A percentile compares a stretch with the other conserved stretches of the same genome.
Conservation (phyloP, 805 yeast species). For the Zygotorulaspora sp. region DNA sequence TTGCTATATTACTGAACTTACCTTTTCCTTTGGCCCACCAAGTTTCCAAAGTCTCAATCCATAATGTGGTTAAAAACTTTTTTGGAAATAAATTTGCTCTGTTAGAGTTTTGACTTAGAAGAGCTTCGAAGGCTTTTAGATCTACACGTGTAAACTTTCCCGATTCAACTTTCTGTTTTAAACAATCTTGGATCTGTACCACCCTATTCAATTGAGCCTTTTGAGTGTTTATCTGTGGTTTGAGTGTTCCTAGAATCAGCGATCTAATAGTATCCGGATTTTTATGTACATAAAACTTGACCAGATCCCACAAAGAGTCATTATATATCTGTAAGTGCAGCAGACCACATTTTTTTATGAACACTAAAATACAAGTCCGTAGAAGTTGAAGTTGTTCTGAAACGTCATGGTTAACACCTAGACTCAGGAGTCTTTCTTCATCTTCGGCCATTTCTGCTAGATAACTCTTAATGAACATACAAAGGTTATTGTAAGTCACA, state of each 20-base stretch:
- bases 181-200: constrained; percentile 47
- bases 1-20: constrained; percentile 42
- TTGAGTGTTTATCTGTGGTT: constrained; percentile 29
- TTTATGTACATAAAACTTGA: constrained; percentile 46
- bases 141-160: constrained; percentile 46
- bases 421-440: constrained; percentile 53
- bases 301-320: constrained; percentile 60
- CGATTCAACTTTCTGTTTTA: constrained; percentile 44
- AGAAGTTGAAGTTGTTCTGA: constrained; percentile 46
- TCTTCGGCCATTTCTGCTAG: constrained; percentile 60
- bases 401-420: constrained; percentile 73
- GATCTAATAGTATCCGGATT: constrained; percentile 45
- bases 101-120: constrained; percentile 35
- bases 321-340: constrained; percentile 55
- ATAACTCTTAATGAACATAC: constrained; percentile 52
- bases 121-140: constrained; percentile 41
- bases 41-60: constrained; percentile 58
- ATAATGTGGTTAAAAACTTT: constrained; percentile 47
- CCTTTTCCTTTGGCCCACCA: constrained; percentile 56
- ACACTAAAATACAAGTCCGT: constrained; percentile 46
- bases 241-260: constrained; percentile 49
- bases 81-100: constrained; percentile 44
- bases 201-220: constrained; percentile 34
- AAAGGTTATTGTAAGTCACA: constrained; percentile 55
- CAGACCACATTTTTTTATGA: constrained; percentile 50